phyloP scores from a whole-genome alignment of 2,329 filamentous ascomycete species.

The Fusarium bulbicola region DNA sequence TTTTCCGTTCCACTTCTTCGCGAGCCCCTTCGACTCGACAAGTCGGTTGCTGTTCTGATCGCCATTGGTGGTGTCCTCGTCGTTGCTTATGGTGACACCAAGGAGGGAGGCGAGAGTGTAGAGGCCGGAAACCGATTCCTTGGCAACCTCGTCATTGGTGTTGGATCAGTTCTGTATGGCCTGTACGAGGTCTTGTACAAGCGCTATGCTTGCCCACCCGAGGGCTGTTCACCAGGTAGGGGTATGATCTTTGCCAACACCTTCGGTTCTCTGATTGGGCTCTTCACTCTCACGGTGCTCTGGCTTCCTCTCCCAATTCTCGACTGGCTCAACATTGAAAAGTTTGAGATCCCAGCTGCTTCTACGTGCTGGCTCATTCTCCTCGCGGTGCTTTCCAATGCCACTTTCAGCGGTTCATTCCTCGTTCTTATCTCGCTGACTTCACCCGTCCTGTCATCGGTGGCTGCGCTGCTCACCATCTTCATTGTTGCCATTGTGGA shows the following conservation, averaged over 20 bases:
- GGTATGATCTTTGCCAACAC: constrained; percentile 96
- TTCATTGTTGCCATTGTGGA: constrained; percentile 95
- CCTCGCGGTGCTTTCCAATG: constrained; percentile 86
- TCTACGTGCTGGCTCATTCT: constrained; percentile 82
- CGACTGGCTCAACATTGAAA: constrained; percentile 80
- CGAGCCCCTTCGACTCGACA: constrained; percentile 84
- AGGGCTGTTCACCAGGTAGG: constrained; percentile 83
- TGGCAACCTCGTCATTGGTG: constrained; percentile 91
- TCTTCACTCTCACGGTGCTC: constrained; percentile 85
- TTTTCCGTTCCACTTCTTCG: constrained; percentile 91
- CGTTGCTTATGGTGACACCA: constrained; percentile 90
- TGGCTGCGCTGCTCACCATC: constrained; percentile 93
- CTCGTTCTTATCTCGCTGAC: constrained; percentile 92
- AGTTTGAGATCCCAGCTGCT: constrained; percentile 82
- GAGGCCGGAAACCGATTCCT: constrained; percentile 74
- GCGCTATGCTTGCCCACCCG: constrained; percentile 88
- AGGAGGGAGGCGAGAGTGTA: constrained; percentile 52
- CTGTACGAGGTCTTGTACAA: constrained; percentile 99
- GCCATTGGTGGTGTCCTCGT: constrained; percentile 91
- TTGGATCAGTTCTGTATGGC: constrained; percentile 91
- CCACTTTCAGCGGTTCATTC: constrained; percentile 91
- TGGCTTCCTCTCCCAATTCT: constrained; percentile 93
- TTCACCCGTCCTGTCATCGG: constrained; percentile 89
- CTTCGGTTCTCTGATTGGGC: constrained; percentile 86
- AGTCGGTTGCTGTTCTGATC: constrained; percentile 84